Evolutionary conservation across 352 stramenopile species (phyloP).

Genomic region (Saprolegnia diclina): DNA sequence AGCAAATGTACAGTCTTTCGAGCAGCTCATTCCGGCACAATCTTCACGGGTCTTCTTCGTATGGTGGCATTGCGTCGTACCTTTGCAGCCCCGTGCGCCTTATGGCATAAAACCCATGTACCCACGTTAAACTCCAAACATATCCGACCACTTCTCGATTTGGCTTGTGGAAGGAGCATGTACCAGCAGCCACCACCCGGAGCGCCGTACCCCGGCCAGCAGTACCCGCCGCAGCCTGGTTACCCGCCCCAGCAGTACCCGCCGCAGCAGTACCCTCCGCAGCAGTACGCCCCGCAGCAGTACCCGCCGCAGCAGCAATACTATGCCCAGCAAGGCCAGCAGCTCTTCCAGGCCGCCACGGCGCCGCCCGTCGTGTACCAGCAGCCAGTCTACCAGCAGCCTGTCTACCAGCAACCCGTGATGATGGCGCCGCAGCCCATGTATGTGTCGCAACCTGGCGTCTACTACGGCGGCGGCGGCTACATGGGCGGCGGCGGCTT

Average conservation of each 20-base stretch:
- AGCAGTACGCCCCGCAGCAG: conserved; percentile 13
- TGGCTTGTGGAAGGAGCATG: background rate
- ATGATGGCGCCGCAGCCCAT: conserved; percentile 1
- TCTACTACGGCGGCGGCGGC: conserved; percentile 17
- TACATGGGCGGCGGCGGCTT: conserved; percentile 21
- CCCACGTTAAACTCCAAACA: background rate
- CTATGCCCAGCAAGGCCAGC: conserved; percentile 21
- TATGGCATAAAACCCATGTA: background rate
- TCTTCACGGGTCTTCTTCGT: too few species aligned
- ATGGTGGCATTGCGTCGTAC: too few species aligned
- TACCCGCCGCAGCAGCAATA: conserved; percentile 18
- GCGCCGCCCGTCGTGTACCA: conserved; percentile 2
- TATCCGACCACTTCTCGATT: background rate
- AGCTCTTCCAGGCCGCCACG: conserved; percentile 23
- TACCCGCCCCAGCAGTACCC: conserved; percentile 5
- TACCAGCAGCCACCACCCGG: conserved; percentile 22
- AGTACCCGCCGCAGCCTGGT: background rate
- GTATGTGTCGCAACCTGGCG: conserved; percentile 25
- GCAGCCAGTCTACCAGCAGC: background rate
- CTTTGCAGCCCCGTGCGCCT: too few species aligned
- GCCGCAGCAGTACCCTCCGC: background rate
- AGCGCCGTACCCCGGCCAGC: background rate
- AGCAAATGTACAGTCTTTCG: too few species aligned
- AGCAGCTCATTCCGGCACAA: too few species aligned
- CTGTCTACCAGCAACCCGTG: too few species aligned